Conservation (phyloP, 2,329 filamentous ascomycete species). For the Colletotrichum cordylinicola region DNA sequence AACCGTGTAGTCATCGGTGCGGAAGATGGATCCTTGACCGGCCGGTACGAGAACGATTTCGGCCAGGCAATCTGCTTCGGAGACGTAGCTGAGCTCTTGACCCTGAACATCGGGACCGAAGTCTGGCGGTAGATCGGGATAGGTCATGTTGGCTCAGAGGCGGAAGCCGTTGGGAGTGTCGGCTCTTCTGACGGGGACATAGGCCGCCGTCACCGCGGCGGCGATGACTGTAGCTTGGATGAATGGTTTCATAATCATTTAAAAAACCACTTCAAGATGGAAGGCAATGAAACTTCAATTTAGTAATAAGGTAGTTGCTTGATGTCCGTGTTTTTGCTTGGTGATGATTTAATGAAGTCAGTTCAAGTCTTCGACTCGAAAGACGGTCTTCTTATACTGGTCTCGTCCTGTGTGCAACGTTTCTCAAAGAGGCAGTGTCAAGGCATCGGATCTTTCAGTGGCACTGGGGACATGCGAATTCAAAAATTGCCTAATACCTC, state of each 20-base stretch:
- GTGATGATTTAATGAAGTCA: neutral
- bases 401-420: neutral
- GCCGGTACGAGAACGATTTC: neutral
- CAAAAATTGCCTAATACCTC: neutral
- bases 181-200: neutral
- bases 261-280: neutral
- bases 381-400: neutral
- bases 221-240: neutral
- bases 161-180: neutral
- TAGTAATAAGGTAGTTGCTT: neutral
- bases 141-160: slow-evolving; percentile 4
- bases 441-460: no score
- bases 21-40: neutral
- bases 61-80: neutral
- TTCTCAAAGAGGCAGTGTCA: neutral
- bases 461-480: no score
- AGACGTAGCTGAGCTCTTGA: neutral
- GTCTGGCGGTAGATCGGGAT: neutral
- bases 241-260: neutral
- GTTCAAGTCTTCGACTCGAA: neutral
- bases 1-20: neutral
- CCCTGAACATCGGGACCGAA: neutral
- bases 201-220: neutral
- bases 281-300: neutral
- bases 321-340: neutral